Conservation (phyloP, 352 stramenopile genomes). For the Phytophthora ohioensis region DNA sequence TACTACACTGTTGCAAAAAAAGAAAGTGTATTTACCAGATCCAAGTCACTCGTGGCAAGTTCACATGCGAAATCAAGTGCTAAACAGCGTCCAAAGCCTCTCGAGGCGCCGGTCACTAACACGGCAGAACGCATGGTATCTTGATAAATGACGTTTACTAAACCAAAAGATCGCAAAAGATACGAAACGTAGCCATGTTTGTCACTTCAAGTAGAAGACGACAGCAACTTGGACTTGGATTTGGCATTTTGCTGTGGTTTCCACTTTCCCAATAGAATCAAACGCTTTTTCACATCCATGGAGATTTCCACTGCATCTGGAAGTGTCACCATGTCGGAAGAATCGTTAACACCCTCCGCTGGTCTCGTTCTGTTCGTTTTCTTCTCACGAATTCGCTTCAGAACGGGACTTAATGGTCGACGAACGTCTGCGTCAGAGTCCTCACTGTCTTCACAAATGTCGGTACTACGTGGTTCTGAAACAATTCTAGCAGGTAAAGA, state of each 20-base stretch:
- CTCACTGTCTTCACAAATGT: slow-evolving; percentile 9
- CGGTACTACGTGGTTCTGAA: neutral
- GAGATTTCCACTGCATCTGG: slow-evolving; percentile 59
- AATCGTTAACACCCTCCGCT: neutral
- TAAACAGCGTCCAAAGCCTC: slow-evolving; percentile 77
- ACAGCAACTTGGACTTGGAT: slow-evolving; percentile 6
- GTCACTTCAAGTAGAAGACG: slow-evolving; percentile 31
- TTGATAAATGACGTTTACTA: neutral
- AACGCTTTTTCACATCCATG: slow-evolving; percentile 67
- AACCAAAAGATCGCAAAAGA: slow-evolving; percentile 13
- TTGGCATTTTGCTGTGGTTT: slow-evolving; percentile 12
- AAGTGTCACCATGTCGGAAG: slow-evolving; percentile 22
- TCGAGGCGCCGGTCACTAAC: slow-evolving; percentile 82
- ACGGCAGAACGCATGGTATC: slow-evolving; percentile 47
- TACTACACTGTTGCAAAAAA: neutral
- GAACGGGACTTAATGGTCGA: slow-evolving; percentile 61
- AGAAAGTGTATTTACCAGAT: slow-evolving; percentile 48
- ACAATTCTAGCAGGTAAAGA: neutral
- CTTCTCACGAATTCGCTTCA: slow-evolving; percentile 58
- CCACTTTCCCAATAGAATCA: slow-evolving; percentile 65
- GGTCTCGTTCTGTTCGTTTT: slow-evolving; percentile 15
- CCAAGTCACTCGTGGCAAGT: slow-evolving; percentile 38
- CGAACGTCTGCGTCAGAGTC: slow-evolving; percentile 30
- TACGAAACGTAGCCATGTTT: slow-evolving; percentile 22
- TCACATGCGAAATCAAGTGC: slow-evolving; percentile 69